phyloP scores from a whole-genome alignment of 805 yeast species.

The Lachancea dasiensis region DNA sequence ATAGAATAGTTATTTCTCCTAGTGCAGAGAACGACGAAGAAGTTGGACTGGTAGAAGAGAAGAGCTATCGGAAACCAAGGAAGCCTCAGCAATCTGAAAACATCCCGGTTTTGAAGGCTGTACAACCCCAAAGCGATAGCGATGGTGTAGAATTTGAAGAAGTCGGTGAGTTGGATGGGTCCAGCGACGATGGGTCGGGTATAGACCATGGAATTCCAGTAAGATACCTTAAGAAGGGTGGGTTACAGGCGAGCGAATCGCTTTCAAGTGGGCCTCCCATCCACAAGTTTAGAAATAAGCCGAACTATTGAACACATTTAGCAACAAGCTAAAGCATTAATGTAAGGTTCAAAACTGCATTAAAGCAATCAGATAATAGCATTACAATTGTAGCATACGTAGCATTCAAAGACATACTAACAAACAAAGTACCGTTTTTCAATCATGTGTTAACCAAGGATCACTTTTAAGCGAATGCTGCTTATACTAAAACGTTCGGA shows the following conservation, averaged over 20 bases:
- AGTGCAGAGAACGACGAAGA: too few relatives aligned
- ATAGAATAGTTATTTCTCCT: too few relatives aligned
- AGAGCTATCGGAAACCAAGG: neutral
- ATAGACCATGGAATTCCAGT: neutral
- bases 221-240: too few relatives aligned
- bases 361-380: neutral
- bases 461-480: neutral
- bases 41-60: too few relatives aligned
- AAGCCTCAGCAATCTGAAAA: neutral
- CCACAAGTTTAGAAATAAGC: neutral
- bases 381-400: conserved; percentile 1
- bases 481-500: neutral
- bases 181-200: neutral
- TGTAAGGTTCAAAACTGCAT: neutral
- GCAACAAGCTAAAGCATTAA: neutral
- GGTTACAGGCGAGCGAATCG: too few relatives aligned
- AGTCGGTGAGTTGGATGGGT: neutral
- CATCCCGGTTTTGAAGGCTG: neutral
- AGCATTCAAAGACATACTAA: too few relatives aligned
- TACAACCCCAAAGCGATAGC: neutral
- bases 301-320: neutral
- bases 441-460: too few relatives aligned
- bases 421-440: too few relatives aligned
- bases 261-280: neutral
- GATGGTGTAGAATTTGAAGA: conserved; percentile 2